These are phyloP conservation scores for Thinopyrum elongatum DNA, from an alignment of 176 grass and related monocot genomes.

Conservation along the genomic window DNA sequence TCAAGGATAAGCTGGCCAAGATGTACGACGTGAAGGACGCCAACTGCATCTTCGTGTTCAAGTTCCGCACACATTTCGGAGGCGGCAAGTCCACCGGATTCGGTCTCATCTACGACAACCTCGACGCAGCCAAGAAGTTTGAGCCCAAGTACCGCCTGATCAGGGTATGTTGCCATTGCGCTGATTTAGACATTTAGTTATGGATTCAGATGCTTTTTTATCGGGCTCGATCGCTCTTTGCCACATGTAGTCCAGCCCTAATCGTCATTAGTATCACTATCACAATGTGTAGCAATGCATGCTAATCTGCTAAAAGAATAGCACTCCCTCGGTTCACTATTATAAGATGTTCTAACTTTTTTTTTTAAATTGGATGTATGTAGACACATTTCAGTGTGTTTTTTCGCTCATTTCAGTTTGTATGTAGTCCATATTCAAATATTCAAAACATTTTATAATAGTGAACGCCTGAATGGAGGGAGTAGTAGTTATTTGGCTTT, in stretches of 20 bases:
- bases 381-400: too few relatives aligned
- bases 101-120: slow-evolving; percentile 86
- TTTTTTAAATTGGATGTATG: too few relatives aligned
- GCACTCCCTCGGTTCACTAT: too few relatives aligned
- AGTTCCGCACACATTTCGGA: slow-evolving; percentile 97
- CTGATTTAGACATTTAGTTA: background rate
- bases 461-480: too few relatives aligned
- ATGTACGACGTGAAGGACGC: slow-evolving; percentile 83
- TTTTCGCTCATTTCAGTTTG: too few relatives aligned
- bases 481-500: background rate
- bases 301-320: background rate
- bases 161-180: slow-evolving; percentile 53
- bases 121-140: slow-evolving; percentile 80
- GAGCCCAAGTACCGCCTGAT: slow-evolving; percentile 98
- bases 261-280: background rate
- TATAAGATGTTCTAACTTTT: too few relatives aligned
- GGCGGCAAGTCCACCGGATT: slow-evolving; percentile 93
- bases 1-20: slow-evolving; percentile 81
- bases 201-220: background rate
- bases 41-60: slow-evolving; percentile 93
- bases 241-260: background rate
- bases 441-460: too few relatives aligned
- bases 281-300: background rate
- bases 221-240: background rate
- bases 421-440: too few relatives aligned